Evolutionary conservation across 768 basidiomycete species (phyloP).

Genomic region (Tremella fuciformis): DNA sequence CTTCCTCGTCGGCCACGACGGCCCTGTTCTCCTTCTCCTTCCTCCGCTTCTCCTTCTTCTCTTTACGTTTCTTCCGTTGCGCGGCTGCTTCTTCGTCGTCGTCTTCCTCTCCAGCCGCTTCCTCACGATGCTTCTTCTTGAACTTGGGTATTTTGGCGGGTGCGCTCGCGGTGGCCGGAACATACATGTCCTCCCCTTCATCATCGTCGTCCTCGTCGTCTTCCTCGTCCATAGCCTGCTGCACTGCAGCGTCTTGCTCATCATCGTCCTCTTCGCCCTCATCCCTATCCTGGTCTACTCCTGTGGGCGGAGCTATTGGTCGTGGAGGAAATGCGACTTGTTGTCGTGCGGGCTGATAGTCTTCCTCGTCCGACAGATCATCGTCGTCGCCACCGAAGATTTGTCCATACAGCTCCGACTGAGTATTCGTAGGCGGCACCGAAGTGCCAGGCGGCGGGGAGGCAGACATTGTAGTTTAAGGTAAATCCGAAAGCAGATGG

Average conservation of each 20-base stretch:
- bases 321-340: constrained; percentile 18
- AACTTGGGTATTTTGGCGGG: constrained; percentile 42
- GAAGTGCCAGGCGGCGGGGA: constrained; percentile 63
- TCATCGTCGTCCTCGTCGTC: constrained; percentile 35
- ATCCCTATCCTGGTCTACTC: constrained; percentile 12
- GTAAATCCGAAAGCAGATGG: background rate
- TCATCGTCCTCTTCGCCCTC: constrained; percentile 25
- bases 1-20: constrained; percentile 58
- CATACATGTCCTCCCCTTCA: constrained; percentile 57
- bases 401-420: constrained; percentile 21
- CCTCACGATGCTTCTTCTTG: constrained; percentile 45
- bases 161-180: constrained; percentile 24
- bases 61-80: constrained; percentile 58
- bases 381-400: constrained; percentile 61
- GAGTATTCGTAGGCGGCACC: constrained; percentile 1
- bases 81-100: constrained; percentile 47
- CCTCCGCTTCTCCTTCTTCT: constrained; percentile 48
- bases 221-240: constrained; percentile 51
- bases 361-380: constrained; percentile 73
- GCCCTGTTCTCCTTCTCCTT: constrained; percentile 51
- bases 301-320: constrained; percentile 55
- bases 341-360: constrained; percentile 18
- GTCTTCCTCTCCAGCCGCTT: constrained; percentile 39
- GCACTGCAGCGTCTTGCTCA: constrained; percentile 17
- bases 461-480: constrained; percentile 59